These are phyloP conservation scores for Talaromyces sp. DNA, from an alignment of 2,329 filamentous ascomycete genomes.

Conservation along the genomic window DNA sequence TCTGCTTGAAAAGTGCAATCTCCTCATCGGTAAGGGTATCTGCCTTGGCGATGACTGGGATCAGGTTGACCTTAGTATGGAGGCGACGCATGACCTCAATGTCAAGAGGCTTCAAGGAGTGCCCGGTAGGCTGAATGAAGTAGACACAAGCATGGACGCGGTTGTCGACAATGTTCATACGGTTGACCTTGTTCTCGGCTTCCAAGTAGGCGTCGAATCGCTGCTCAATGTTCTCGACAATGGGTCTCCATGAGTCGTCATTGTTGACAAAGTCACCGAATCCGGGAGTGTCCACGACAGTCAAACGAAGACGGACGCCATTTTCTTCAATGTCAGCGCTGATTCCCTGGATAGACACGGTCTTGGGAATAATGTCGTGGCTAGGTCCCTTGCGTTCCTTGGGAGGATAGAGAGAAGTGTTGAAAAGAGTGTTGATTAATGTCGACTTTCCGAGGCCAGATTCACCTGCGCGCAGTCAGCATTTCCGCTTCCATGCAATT, in stretches of 20 bases:
- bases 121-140: constrained; percentile 98
- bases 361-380: constrained; percentile 98
- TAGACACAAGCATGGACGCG: constrained; percentile 98
- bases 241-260: constrained; percentile 97
- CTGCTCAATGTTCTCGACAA: constrained; percentile 99
- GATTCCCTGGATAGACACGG: constrained; percentile 88
- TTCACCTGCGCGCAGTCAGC: constrained; percentile 62
- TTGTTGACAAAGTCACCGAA: constrained; percentile 99
- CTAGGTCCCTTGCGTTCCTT: constrained; percentile 98
- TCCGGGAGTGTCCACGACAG: constrained; percentile 94
- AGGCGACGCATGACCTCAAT: constrained; percentile 99
- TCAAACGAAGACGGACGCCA: constrained; percentile 89
- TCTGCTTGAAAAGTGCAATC: constrained; percentile 87
- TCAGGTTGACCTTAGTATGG: constrained; percentile 99
- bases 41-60: constrained; percentile 97
- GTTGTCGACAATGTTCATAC: constrained; percentile 99
- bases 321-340: constrained; percentile 98
- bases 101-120: constrained; percentile 96
- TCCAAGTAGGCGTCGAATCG: constrained; percentile 97
- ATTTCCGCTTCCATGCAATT: not conserved
- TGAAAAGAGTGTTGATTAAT: constrained; percentile 98
- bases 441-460: constrained; percentile 99
- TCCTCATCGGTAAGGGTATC: constrained; percentile 98
- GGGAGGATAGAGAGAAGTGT: constrained; percentile 96
- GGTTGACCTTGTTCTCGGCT: constrained; percentile 99